Evolutionary conservation across 208 protist species (phyloP), one percentile per base, ranked within the genome.

Genomic region (Wallacemonas collosoma): DNA sequence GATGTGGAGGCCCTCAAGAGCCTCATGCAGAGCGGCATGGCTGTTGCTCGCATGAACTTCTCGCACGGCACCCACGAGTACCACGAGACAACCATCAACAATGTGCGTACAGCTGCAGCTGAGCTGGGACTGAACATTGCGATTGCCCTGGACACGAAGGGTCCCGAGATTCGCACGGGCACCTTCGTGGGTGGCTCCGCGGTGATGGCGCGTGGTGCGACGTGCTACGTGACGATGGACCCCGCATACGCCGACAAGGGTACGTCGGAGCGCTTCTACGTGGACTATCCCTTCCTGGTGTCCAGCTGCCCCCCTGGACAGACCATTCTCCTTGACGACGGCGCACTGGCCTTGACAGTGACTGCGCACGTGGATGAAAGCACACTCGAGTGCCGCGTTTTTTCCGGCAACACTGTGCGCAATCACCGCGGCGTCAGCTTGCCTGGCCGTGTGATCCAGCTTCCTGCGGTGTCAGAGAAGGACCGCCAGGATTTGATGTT

Each of bases 1-100:
- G 95, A 86, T 45, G 95, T 98, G 14, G 93, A 98, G 66, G 86
- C 84, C n/a, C 86, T 99, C 53, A 92, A 90, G 58, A 80, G 87
- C 53, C 83, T 99, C 41, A 96, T 99, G 64, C 74, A 93, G 69
- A 98, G 93, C 61, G 98, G 98, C 71, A 98, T 99, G 93, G 98
- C 98, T 71, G 90, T 99, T 35, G 94, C 95, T 15, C 90, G 98
- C 68, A 94, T 99, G 84, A 99, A 99, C 89, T 99, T 99, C 77
- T 99, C 97, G 43, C 98, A 99, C 79, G 98, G 98, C 50, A 91
- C 83, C 43, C 89, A 99, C 75, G 97, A 98, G 86, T 99, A 96
- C 82, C 98, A 99, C 86, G 87, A 85, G 57, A 73, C 70, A 50
- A 98, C 97, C 7, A 98, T 99, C 74, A 86, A 93, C 73, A 99